Evolutionary conservation across 768 basidiomycete genomes (phyloP).

Genomic region (Cystobasidium onofrii): DNA sequence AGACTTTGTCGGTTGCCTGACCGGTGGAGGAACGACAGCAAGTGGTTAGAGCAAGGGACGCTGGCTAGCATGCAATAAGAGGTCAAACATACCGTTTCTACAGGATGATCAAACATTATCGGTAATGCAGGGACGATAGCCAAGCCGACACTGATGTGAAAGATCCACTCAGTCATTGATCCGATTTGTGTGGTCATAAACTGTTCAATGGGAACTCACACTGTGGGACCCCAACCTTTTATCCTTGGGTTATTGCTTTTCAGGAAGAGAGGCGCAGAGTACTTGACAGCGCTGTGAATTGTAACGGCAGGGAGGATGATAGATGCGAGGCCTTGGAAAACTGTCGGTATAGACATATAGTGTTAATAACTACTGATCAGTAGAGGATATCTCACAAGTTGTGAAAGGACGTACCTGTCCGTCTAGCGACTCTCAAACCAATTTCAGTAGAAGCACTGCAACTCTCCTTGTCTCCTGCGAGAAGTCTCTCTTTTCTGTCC

Average conservation of each 20-base stretch:
- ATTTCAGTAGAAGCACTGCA: slow-evolving; percentile 17
- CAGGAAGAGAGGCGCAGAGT: slow-evolving; percentile 60
- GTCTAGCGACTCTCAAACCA: slow-evolving; percentile 8
- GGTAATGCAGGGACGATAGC: slow-evolving; percentile 25
- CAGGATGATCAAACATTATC: slow-evolving; percentile 31
- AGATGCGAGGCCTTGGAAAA: slow-evolving; percentile 72
- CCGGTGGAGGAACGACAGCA: not conserved
- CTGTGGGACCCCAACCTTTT: slow-evolving; percentile 44
- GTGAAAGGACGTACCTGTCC: slow-evolving; percentile 12
- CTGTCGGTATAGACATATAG: too few relatives aligned
- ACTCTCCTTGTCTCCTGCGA: not conserved
- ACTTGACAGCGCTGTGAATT: slow-evolving; percentile 68
- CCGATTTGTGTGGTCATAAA: too few relatives aligned
- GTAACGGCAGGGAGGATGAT: slow-evolving; percentile 77
- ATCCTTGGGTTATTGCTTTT: slow-evolving; percentile 53
- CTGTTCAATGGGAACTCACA: not conserved
- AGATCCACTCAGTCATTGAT: too few relatives aligned
- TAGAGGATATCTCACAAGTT: not conserved
- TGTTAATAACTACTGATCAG: too few relatives aligned
- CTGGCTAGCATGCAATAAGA: too few relatives aligned
- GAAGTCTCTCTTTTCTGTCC: slow-evolving; percentile 31
- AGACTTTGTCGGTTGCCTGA: not conserved
- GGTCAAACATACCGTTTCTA: slow-evolving; percentile 2
- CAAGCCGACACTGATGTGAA: not conserved
- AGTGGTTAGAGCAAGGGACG: too few relatives aligned